These are phyloP conservation scores for Spongospora subterranea DNA, from an alignment of 208 protist species.

Conservation along the genomic window DNA sequence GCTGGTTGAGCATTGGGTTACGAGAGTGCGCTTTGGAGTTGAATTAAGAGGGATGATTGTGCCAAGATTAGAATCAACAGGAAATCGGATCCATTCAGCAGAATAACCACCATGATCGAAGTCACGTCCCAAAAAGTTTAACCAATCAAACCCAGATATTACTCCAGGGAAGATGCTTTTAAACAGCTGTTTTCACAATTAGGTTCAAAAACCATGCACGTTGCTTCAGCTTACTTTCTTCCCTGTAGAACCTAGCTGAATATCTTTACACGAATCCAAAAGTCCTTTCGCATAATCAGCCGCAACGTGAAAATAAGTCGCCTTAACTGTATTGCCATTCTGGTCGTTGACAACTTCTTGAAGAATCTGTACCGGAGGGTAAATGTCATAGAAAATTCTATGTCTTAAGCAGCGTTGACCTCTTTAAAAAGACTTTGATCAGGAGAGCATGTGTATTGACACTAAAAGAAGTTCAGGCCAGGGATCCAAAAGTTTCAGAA, in stretches of 20 bases:
- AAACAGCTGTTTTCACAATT: background rate
- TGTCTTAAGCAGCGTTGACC: background rate
- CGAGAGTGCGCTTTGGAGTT: background rate
- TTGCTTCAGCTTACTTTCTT: too few species aligned
- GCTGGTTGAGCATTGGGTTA: background rate
- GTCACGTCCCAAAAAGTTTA: background rate
- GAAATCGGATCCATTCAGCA: slow-evolving; percentile 23
- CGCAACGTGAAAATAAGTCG: background rate
- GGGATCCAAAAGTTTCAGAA: background rate
- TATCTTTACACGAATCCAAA: slow-evolving; percentile 9
- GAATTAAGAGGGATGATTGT: background rate
- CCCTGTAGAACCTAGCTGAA: background rate
- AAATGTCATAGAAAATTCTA: background rate
- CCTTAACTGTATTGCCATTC: background rate
- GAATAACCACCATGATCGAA: slow-evolving; percentile 6
- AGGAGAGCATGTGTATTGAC: slow-evolving; percentile 38
- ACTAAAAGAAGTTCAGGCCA: background rate
- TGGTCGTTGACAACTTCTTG: background rate
- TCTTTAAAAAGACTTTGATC: slow-evolving; percentile 49
- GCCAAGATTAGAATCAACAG: background rate
- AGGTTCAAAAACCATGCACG: too few species aligned
- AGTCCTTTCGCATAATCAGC: background rate
- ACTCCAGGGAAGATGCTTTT: background rate
- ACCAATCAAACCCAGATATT: background rate
- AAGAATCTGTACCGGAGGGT: background rate